Base-by-base conservation (phyloP, 805 yeast genomes). In the Candida krabiensis region DNA sequence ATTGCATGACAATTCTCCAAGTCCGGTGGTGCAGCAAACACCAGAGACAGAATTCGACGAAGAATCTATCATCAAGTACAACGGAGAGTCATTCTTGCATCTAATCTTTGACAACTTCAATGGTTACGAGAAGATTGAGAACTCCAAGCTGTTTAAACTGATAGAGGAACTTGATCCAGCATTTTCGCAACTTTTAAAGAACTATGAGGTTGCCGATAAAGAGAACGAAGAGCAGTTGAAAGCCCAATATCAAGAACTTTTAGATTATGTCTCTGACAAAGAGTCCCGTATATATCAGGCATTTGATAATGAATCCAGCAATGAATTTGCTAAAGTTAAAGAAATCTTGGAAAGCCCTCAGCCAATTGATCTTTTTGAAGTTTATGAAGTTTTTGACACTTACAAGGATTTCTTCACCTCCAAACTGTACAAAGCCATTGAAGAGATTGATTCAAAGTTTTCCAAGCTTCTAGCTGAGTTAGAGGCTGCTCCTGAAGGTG, bases 321-420 rank as follows among this genome's bases (percentile, higher is more conserved):
- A 32, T 7, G 51, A 45, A 26, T 55, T 44, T 26, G 21, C 34
- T 16, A 41, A 44, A 9, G 44, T 56, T 16, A 48, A 53, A 31
- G 34, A 37, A 22, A 46, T 58, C 19, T 35, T 55, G 21, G 46
- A 47, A 23, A 40, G 46, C 27, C 58, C 60, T 17, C 39, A 49
- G 41, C 61, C 60, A 27, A 55, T 56, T 35, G 53, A 49, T 35
- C 39, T 56, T 13, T 17, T 35, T 21, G 60, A 56, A 35, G 28
- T 56, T n/a, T 52, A 49, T 36, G 57, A 55, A 37, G 37, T 53
- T 12, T 52, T 55, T 18, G 55, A 54, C 28, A 38, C 36, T 24
- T 48, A 46, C 35, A 47, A 52, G 16, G 58, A 56, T 37, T 54
- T 50, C 35, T 49, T 46, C 28, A 25, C 31, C 1, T 43, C 50